A percentile compares a stretch with the other conserved stretches of the same genome.
Conservation (phyloP, 2,329 filamentous ascomycete species). For the Thelonectria discophora region DNA sequence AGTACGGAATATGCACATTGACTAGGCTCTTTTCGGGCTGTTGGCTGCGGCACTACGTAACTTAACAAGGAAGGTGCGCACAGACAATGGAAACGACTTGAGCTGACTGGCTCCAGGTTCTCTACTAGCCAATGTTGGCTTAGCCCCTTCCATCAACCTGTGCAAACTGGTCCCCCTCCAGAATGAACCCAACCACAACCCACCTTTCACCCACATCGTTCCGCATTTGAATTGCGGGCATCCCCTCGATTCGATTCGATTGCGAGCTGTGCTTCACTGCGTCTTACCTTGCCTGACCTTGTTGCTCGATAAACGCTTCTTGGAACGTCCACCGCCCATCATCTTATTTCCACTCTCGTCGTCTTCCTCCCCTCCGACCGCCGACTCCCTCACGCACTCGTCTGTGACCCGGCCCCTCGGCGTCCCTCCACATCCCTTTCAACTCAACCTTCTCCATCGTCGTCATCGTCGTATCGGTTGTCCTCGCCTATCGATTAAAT, state of each 20-base stretch:
- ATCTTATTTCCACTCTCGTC: slow-evolving; percentile 21
- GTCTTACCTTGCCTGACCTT: not conserved
- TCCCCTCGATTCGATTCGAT: not conserved
- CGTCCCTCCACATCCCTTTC: slow-evolving; percentile 4
- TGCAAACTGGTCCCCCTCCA: too few species aligned
- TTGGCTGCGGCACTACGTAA: too few species aligned
- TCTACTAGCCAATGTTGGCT: too few species aligned
- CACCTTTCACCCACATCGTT: slow-evolving; percentile 11
- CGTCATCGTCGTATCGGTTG: slow-evolving; percentile 10
- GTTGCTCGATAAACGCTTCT: not conserved
- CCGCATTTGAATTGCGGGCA: slow-evolving; percentile 4
- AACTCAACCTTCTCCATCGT: not conserved
- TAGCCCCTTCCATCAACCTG: too few species aligned
- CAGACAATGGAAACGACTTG: too few species aligned
- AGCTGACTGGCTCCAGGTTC: too few species aligned
- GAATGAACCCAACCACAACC: not conserved
- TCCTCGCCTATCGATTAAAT: slow-evolving; percentile 22
- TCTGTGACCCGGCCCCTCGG: slow-evolving; percentile 2
- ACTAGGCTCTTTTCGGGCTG: too few species aligned
- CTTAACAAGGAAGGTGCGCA: too few species aligned
- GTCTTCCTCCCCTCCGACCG: slow-evolving; percentile 3
- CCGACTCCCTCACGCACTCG: not conserved
- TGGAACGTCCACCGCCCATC: slow-evolving; percentile 15
- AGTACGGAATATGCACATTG: too few species aligned
- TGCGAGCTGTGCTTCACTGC: not conserved